Base-by-base conservation (phyloP, 2,329 filamentous ascomycete species). In the Stachybotrys chlorohalonatus region DNA sequence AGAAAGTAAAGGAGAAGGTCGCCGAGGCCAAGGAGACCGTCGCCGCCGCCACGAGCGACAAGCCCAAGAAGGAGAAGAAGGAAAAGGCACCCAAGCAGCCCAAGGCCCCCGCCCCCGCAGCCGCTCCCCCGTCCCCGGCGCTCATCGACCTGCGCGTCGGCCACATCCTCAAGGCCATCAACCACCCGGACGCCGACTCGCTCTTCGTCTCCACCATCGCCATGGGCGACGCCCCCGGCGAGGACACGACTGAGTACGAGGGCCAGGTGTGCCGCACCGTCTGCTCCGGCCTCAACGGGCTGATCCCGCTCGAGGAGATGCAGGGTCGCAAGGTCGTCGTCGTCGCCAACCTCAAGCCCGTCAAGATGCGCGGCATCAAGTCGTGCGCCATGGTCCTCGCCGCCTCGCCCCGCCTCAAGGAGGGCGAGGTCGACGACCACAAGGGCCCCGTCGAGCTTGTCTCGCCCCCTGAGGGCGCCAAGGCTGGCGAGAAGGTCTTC, bases 311-410 rank as follows among this genome's bases (percentile, higher is more conserved):
- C 50, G 90, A 90, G 71, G 90, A 96, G 72, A 96, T 99, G 94
- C 94, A 99, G 73, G 85, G 86, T 67, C 90, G 94, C 70, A 95
- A 95, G 76, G 90, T 99, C 57, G 83, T 99, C 36, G 89, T 94
- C 1, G 93, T 99, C 24, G 95, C 90, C 80, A 99, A 99, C 74
- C 83, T 99, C 63, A 99, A 99, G 81, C 94, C 94, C 52, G 94
- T 97, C 71, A 99, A 95, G 72, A 99, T 99, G 94, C 89, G 94
- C 60, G 94, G 94, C 62, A 80, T 84, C 75, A 84, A 84, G 75
- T 84, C 81, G 3, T 81, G 75, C 62, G 81, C 92, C 66, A 97
- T 99, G 94, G 94, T 99, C 15, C 82, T 99, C 46, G 94, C 94
- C 9, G 94, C 94, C 2, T 96, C 90, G 16, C 94, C 93, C n/a